A percentile compares a stretch with the other conserved stretches of the same genome.
Evolutionary conservation across 805 yeast species (phyloP).

Genomic region (Diddensiella transvaalensis): DNA sequence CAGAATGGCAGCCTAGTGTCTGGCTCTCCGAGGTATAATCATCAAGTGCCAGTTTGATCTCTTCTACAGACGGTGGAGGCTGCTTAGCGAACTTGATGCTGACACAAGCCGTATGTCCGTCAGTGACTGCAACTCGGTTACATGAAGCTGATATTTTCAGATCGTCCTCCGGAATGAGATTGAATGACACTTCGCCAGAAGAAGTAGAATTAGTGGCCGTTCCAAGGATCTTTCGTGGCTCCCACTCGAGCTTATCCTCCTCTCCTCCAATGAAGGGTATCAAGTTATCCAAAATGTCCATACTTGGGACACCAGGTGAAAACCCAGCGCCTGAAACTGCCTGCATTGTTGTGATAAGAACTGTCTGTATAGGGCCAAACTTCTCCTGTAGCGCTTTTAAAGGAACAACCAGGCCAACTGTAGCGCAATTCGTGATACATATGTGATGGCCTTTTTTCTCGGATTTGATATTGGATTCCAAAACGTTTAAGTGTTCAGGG

Average conservation of each 20-base stretch:
- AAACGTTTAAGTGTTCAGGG: slow-evolving; percentile 79
- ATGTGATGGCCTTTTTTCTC: slow-evolving; percentile 69
- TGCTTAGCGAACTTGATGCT: slow-evolving; percentile 75
- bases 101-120: slow-evolving; percentile 96
- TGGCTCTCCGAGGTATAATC: slow-evolving; percentile 83
- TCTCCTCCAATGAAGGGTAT: slow-evolving; percentile 95
- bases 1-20: slow-evolving; percentile 77
- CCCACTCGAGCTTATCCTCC: slow-evolving; percentile 98
- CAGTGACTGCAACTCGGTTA: slow-evolving; percentile 94
- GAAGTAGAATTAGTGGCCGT: slow-evolving; percentile 44
- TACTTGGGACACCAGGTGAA: slow-evolving; percentile 95
- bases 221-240: slow-evolving; percentile 84
- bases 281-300: slow-evolving; percentile 90
- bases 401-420: slow-evolving; percentile 97
- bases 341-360: slow-evolving; percentile 89
- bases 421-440: slow-evolving; percentile 97
- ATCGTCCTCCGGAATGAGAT: slow-evolving; percentile 60
- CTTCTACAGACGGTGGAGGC: slow-evolving; percentile 82
- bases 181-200: slow-evolving; percentile 47
- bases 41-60: slow-evolving; percentile 64
- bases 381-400: slow-evolving; percentile 85
- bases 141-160: slow-evolving; percentile 92
- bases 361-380: slow-evolving; percentile 85
- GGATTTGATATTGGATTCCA: slow-evolving; percentile 58
- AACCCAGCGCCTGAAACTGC: slow-evolving; percentile 99